A percentile compares a stretch with the other conserved stretches of the same genome.
Evolutionary conservation across 2,329 filamentous ascomycete genomes (phyloP).

Genomic region (Fusarium xylarioides): DNA sequence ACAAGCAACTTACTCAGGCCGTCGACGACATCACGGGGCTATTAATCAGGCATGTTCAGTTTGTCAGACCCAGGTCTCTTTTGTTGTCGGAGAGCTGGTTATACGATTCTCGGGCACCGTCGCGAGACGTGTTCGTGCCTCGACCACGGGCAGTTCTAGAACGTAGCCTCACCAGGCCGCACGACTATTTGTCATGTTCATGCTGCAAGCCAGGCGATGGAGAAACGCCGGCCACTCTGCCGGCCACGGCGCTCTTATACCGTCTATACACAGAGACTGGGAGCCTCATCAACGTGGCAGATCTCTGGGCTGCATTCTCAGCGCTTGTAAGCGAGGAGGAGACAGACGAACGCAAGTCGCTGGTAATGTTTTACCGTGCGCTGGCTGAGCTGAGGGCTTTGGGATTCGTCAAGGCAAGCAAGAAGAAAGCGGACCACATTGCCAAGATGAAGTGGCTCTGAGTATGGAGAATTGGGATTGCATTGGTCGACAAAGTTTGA

Average conservation of each 20-base stretch:
- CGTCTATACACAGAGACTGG: conserved; percentile 83
- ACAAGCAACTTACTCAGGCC: conserved; percentile 74
- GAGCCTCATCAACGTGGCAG: conserved; percentile 78
- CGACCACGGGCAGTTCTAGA: conserved; percentile 76
- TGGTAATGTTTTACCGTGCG: conserved; percentile 84
- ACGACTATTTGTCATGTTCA: conserved; percentile 79
- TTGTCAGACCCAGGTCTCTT: conserved; percentile 50
- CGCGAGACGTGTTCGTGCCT: conserved; percentile 78
- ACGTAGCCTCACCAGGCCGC: conserved; percentile 74
- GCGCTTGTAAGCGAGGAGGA: conserved; percentile 62
- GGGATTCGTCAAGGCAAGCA: conserved; percentile 87
- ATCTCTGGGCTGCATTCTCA: conserved; percentile 81
- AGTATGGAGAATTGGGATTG: conserved; percentile 11
- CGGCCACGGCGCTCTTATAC: conserved; percentile 78
- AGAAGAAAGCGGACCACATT: conserved; percentile 92
- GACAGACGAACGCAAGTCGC: conserved; percentile 62
- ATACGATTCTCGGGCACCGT: conserved; percentile 76
- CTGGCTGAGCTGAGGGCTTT: conserved; percentile 86
- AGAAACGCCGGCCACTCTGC: conserved; percentile 68
- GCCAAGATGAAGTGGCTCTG: conserved; percentile 86
- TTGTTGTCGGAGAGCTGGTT: conserved; percentile 78
- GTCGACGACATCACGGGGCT: conserved; percentile 59
- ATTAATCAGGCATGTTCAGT: conserved; percentile 40
- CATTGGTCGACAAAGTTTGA: conserved; percentile 12
- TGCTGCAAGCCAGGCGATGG: conserved; percentile 67